Evolutionary conservation across 768 basidiomycete genomes (phyloP).

Genomic region (Termitomyces sp.): DNA sequence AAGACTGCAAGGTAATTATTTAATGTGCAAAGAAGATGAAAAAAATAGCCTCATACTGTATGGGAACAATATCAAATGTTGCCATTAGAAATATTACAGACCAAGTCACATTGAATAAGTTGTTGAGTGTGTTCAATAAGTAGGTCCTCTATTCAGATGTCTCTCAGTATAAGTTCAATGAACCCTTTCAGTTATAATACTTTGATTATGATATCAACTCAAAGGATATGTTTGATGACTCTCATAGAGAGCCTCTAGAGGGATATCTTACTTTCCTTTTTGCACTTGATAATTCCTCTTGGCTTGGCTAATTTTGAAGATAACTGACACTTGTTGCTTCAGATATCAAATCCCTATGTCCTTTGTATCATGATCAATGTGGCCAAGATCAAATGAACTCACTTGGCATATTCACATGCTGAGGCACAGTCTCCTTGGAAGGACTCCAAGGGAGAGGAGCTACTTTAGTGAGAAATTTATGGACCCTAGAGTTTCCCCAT

Average conservation of each 20-base stretch:
- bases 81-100: conserved; percentile 58
- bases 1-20: conserved; percentile 48
- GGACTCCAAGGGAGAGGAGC: conserved; percentile 43
- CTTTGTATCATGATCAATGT: conserved; percentile 80
- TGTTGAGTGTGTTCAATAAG: conserved; percentile 62
- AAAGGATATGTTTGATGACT: conserved; percentile 81
- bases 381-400: conserved; percentile 62
- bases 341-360: conserved; percentile 77
- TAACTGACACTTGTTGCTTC: conserved; percentile 9
- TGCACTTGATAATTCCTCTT: conserved; percentile 59
- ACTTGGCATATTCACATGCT: conserved; percentile 61
- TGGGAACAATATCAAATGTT: conserved; percentile 58
- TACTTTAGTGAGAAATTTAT: conserved; percentile 58
- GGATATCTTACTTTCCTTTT: conserved; percentile 73
- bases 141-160: conserved; percentile 33
- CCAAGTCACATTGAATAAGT: conserved; percentile 46
- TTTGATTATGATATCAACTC: conserved; percentile 64
- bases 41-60: conserved; percentile 60
- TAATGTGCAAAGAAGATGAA: conserved; percentile 45
- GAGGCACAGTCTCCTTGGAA: conserved; percentile 57
- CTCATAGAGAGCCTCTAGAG: conserved; percentile 62
- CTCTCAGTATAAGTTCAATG: not conserved
- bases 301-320: not conserved
- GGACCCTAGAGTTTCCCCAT: conserved; percentile 63
- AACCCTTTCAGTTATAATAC: conserved; percentile 34